Percentiles rank a stretch among this genome's conserved stretches.
phyloP scores from a whole-genome alignment of 176 grass and related monocot genomes.

The Rhynchospora tenuis region DNA sequence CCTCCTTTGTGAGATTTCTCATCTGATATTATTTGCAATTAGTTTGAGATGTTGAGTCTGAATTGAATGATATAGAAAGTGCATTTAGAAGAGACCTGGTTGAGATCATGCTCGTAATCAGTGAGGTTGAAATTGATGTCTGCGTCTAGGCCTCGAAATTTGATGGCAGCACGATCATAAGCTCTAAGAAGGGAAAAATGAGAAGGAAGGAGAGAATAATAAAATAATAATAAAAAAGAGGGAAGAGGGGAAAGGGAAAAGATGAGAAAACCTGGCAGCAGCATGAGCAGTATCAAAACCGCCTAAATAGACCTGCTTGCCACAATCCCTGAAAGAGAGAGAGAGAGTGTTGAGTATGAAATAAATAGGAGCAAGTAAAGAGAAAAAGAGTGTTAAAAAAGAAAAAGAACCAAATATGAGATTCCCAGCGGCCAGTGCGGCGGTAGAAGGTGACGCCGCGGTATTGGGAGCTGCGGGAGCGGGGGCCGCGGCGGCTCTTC shows the following conservation, averaged over 20 bases:
- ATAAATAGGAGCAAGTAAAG: no score
- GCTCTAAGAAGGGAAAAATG: slow-evolving; percentile 39
- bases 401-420: slow-evolving; percentile 67
- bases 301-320: slow-evolving; percentile 98
- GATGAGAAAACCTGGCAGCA: slow-evolving; percentile 54
- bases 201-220: neutral
- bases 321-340: slow-evolving; percentile 67
- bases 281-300: slow-evolving; percentile 97
- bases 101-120: slow-evolving; percentile 93
- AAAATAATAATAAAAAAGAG: neutral
- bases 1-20: slow-evolving; percentile 91
- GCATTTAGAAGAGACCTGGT: slow-evolving; percentile 41
- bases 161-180: slow-evolving; percentile 91
- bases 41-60: no score
- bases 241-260: neutral
- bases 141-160: slow-evolving; percentile 85
- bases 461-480: slow-evolving; percentile 96
- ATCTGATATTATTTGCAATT: slow-evolving; percentile 33
- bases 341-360: no score
- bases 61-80: neutral
- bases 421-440: slow-evolving; percentile 94
- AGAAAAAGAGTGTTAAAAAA: neutral
- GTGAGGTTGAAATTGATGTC: slow-evolving; percentile 93
- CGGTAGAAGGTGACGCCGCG: slow-evolving; percentile 97
- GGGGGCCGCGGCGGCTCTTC: slow-evolving; percentile 83